A percentile compares a stretch with the other conserved stretches of the same genome.
Evolutionary conservation across 192 early-diverging fungal species (phyloP).

Genomic region (Linnemannia exigua): DNA sequence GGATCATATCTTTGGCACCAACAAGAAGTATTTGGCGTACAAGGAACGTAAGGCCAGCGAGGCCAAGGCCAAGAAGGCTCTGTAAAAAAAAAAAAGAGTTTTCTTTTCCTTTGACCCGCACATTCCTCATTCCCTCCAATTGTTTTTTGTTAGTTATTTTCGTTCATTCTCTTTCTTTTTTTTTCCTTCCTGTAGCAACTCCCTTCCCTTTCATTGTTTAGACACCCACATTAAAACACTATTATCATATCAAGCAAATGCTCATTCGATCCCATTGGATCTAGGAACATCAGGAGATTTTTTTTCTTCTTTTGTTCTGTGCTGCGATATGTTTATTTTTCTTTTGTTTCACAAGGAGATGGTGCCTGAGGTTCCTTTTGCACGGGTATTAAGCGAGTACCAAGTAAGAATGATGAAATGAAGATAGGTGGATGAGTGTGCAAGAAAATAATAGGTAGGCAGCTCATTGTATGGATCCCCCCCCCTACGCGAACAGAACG

Average conservation of each 20-base stretch:
- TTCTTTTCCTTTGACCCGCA: neutral
- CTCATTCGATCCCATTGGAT: neutral
- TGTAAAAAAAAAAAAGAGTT: slow-evolving; percentile 32
- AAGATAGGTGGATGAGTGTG: neutral
- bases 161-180: neutral
- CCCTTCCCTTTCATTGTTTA: neutral
- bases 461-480: neutral
- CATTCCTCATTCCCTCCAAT: too few species aligned
- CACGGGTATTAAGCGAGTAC: neutral
- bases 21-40: slow-evolving; percentile 80
- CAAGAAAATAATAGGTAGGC: neutral
- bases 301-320: neutral
- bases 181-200: neutral
- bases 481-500: neutral
- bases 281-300: neutral
- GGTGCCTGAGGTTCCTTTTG: neutral
- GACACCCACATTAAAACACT: neutral
- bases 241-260: neutral
- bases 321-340: neutral
- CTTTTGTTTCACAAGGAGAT: neutral
- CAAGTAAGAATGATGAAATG: neutral
- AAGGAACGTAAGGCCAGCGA: slow-evolving; percentile 60
- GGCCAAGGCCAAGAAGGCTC: slow-evolving; percentile 42
- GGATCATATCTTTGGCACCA: slow-evolving; percentile 91
- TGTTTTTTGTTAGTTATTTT: too few species aligned